Evolutionary conservation across 441 rosid species (phyloP), one percentile per base, ranked within the genome.

Genomic region (Euphorbia celastroides): DNA sequence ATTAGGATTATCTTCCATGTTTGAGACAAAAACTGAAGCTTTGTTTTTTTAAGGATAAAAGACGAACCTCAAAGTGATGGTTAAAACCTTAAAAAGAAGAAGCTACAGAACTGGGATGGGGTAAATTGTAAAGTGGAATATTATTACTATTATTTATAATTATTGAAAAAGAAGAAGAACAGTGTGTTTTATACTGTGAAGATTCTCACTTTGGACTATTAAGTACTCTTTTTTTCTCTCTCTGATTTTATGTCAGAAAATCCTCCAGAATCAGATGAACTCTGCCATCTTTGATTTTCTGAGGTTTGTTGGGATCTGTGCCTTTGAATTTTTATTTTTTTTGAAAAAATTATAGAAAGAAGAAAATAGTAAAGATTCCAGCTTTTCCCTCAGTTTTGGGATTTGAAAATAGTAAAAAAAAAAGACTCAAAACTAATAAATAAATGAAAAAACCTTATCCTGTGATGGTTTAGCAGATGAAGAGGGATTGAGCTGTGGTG

Each of bases 401-500:
- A 73, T 51, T 61, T 31, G 74, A 38, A 58, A 58, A 14, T 6
- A 10, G 38, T 58, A 23, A 61, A 54, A 26, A 5, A 52, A 20
- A 23, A 32, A 34, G 38, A 34, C 38, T 3, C 38, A 34, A 34
- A 9, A 3, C 4, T 9, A 3, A 34, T 34, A 3, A 3, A 3
- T 34, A 34, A 34, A 34, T 4, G 44, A 64, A 67, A 73, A 69
- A 60, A 90, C 98, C 97, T 93, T 93, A 64, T 90, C 98, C 41
- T 84, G 92, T 52, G 82, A 58, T 62, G 83, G 66, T 78, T 83
- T 89, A 5, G 89, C 78, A 74, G 84, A 61, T 50, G 87, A 67
- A 70, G 75, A 85, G 16, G 17, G 17, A 77, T 84, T 78, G 73
- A 80, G 88, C 28, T 70, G 68, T 41, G 75, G 66, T 26, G 70